phyloP scores from a whole-genome alignment of 805 yeast genomes.

The Starmerella bacillaris region DNA sequence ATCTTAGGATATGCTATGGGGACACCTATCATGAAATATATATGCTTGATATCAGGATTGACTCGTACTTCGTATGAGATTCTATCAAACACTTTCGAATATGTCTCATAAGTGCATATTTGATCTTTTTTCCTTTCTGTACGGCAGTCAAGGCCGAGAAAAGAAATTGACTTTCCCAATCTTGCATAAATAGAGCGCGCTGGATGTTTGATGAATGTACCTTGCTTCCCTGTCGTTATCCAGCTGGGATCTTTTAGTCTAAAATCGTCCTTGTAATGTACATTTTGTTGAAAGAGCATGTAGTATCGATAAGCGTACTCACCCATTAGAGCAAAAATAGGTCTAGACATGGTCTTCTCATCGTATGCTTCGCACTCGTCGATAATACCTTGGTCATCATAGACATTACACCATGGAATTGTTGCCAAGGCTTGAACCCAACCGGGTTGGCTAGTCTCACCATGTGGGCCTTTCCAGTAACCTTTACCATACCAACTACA shows the following conservation, averaged over 20 bases:
- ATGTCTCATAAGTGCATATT: conserved; percentile 39
- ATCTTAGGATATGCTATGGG: conserved; percentile 90
- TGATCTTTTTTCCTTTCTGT: conserved; percentile 60
- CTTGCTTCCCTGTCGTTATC: conserved; percentile 40
- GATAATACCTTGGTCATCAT: conserved; percentile 90
- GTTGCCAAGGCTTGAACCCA: conserved; percentile 62
- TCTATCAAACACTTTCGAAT: conserved; percentile 42
- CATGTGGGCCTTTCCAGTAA: conserved; percentile 53
- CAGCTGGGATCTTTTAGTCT: conserved; percentile 34
- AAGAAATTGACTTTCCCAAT: conserved; percentile 53
- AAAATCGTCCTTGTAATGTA: conserved; percentile 30
- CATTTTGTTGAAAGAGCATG: conserved; percentile 81
- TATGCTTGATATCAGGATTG: conserved; percentile 47
- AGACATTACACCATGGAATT: conserved; percentile 73
- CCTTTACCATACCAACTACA: conserved; percentile 83
- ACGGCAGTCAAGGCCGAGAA: conserved; percentile 79
- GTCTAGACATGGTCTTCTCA: conserved; percentile 53
- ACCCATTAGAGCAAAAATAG: conserved; percentile 57
- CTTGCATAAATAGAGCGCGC: conserved; percentile 56
- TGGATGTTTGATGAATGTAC: conserved; percentile 50
- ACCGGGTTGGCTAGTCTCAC: conserved; percentile 46
- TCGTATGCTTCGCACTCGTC: conserved; percentile 90
- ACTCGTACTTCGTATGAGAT: conserved; percentile 35
- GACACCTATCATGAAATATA: conserved; percentile 73
- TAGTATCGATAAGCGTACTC: conserved; percentile 67